Base-by-base conservation (phyloP, 2,329 filamentous ascomycete species). In the Sporothrix protearum region DNA sequence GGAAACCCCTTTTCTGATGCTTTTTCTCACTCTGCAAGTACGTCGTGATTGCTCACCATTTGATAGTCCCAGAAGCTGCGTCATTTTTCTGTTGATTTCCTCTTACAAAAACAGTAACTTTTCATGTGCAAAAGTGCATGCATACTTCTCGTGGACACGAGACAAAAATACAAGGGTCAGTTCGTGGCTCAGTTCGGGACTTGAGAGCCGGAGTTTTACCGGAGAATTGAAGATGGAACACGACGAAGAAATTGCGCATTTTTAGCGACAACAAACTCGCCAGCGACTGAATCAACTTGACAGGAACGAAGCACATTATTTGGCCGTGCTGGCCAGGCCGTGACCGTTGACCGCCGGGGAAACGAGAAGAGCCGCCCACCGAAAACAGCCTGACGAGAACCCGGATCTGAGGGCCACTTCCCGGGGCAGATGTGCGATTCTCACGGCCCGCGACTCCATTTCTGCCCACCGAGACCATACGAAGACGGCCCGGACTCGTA, bases 321-420 rank as follows among this genome's bases (percentile, higher is more conserved):
- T 45, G 61, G 61, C 61, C 61, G 39, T 42, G 25, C 57, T 39
- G 57, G 57, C 57, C 59, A 45, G 36, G n/a, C n/a, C 59, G n/a
- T 14, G 42, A 42, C 63, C 7, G 39, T n/a, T 36, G 42, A 28
- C 45, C 19, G 28, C 14, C 36, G 16, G 45, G 45, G 22, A 22
- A 67, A 51, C 10, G 25, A 33, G 10, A 53, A 39, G 9, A 51
- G 9, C 3, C 28, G 33, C 14, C 12, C 45, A 7, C 10, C 22
- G 8, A 42, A 39, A 39, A 12, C 55, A 51, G 68, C 25, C 51
- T 69, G 67, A 36, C 67, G 49, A 45, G 2, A 28, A 22, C 19
- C 68, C 76, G 76, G 76, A 77, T 76, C 72, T 64, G 69, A 77
- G 76, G 76, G 64, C 76, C 76, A 75, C 45, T 59, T 75, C 73